These are phyloP conservation scores for Globisporangium paddicum DNA, from an alignment of 352 stramenopile genomes.

Conservation along the genomic window DNA sequence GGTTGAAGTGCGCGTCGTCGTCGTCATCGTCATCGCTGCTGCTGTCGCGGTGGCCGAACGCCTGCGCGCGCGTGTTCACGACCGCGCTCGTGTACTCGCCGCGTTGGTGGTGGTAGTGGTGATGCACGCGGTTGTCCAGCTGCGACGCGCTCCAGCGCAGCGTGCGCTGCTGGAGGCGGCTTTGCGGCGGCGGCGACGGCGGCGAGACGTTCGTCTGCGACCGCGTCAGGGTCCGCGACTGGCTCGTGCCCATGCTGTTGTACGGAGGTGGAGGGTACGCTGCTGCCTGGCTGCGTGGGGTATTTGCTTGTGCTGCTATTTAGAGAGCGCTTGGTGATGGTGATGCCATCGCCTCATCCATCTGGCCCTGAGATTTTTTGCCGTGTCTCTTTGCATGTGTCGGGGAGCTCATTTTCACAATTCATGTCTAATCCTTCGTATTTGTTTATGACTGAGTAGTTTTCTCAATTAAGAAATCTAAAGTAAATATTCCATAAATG, in stretches of 20 bases:
- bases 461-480: too few species aligned
- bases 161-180: background rate
- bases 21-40: background rate
- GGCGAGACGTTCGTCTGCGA: background rate
- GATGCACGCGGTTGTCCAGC: background rate
- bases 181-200: background rate
- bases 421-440: too few species aligned
- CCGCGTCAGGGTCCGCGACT: background rate
- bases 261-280: background rate
- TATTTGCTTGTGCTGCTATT: background rate
- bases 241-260: background rate
- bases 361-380: background rate
- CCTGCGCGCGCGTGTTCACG: slow-evolving; percentile 7
- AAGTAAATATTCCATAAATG: too few species aligned
- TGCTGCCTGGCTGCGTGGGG: background rate
- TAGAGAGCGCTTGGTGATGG: background rate
- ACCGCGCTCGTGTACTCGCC: slow-evolving; percentile 10
- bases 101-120: slow-evolving; percentile 2
- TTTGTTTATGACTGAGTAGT: too few species aligned
- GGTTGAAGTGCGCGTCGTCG: background rate
- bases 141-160: background rate
- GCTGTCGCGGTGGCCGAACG: slow-evolving; percentile 8
- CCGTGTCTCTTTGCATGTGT: background rate
- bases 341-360: background rate
- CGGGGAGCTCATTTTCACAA: too few species aligned